Conservation (phyloP, 106 monocot species). For the Dioscorea alata region DNA sequence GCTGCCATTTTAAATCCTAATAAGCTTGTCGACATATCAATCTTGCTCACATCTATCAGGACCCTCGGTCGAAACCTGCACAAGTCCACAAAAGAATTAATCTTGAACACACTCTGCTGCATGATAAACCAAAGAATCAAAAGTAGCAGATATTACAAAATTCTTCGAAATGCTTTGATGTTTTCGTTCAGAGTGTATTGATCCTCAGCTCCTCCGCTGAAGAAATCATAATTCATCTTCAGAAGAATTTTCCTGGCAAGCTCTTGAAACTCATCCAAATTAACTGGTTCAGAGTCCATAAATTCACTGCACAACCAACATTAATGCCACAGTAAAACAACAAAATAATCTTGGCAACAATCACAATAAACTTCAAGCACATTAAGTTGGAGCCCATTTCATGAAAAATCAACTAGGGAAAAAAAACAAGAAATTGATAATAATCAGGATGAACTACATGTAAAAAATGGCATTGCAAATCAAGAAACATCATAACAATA, state of each 20-base stretch:
- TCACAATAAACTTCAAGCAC: too few relatives aligned
- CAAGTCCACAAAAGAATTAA: not conserved
- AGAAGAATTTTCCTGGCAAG: conserved; percentile 53
- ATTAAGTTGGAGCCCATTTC: too few relatives aligned
- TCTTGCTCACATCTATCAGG: conserved; percentile 52
- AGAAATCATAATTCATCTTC: conserved; percentile 79
- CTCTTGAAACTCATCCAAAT: conserved; percentile 62
- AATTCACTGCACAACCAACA: conserved; percentile 5
- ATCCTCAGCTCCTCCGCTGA: conserved; percentile 77
- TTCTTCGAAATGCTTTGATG: conserved; percentile 64
- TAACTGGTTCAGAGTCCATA: conserved; percentile 56
- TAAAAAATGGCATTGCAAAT: too few relatives aligned
- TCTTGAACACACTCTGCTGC: not conserved
- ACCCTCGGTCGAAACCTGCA: conserved; percentile 48
- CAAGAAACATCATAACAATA: too few relatives aligned
- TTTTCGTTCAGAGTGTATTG: conserved; percentile 71
- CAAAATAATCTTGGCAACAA: too few relatives aligned
- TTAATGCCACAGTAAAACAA: too few relatives aligned
- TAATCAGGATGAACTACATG: too few relatives aligned
- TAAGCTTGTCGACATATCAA: conserved; percentile 49
- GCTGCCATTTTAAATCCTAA: conserved; percentile 37
- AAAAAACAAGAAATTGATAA: too few relatives aligned
- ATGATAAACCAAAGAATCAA: not conserved
- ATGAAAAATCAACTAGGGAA: too few relatives aligned
- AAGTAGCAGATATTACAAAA: conserved; percentile 28